Evolutionary conservation across 176 grass and related monocot genomes (phyloP).

Genomic region (Saccharum officinarum): DNA sequence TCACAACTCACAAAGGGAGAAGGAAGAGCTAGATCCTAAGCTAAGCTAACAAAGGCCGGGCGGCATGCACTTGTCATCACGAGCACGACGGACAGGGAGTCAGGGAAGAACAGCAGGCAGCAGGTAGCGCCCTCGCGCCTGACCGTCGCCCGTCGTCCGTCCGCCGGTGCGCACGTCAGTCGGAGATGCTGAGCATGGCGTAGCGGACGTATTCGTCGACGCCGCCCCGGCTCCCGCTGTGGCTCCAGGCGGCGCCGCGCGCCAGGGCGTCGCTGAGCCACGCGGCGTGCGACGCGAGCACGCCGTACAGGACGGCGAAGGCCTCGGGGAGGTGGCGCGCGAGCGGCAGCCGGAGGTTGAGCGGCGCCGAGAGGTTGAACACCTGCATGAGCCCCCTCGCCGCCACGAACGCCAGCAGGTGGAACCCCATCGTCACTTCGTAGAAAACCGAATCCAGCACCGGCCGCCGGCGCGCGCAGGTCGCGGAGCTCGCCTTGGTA

Average conservation of each 20-base stretch:
- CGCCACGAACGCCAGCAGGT: constrained; percentile 33
- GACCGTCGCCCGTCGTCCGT: background rate
- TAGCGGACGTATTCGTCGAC: constrained; percentile 26
- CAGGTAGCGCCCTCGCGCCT: too few species aligned
- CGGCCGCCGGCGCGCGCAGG: too few species aligned
- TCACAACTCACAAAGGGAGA: too few species aligned
- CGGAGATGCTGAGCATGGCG: constrained; percentile 36
- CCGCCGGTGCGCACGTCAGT: background rate
- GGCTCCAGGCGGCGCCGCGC: constrained; percentile 5
- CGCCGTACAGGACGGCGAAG: constrained; percentile 20
- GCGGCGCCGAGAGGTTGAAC: constrained; percentile 41
- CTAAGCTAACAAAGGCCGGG: background rate
- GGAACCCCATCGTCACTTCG: background rate
- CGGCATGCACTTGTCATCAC: too few species aligned
- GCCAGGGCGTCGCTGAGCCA: constrained; percentile 17
- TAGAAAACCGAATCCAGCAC: background rate
- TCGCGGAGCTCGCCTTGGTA: background rate
- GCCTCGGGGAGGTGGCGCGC: constrained; percentile 34
- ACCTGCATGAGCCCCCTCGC: constrained; percentile 29
- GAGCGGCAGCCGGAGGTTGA: constrained; percentile 26
- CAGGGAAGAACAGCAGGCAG: too few species aligned
- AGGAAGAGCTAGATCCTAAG: background rate
- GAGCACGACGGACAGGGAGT: too few species aligned
- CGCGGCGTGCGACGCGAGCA: constrained; percentile 5
- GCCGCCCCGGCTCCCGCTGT: background rate